Base-by-base conservation (phyloP, 2,329 filamentous ascomycete species). In the Monilinia fructigena region DNA sequence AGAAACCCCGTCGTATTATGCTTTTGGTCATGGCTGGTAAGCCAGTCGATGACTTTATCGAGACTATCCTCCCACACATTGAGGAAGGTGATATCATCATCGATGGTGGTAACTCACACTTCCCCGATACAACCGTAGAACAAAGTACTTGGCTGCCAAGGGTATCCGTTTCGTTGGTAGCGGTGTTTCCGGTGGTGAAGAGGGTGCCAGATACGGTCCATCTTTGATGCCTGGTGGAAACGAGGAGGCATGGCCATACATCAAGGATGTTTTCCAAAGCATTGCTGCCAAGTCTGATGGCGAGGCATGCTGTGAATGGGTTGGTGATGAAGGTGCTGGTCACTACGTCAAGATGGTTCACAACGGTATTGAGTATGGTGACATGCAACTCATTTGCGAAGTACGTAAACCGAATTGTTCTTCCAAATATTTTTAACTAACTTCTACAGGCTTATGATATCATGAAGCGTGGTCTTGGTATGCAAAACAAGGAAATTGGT, bases 341-440 rank as follows among this genome's bases (percentile, higher is more conserved):
- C 95, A 99, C 89, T 99, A 97, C 86, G 94, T 99, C 85, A 99
- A 99, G 91, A 99, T 99, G 95, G 95, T 99, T 71, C 95, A 99
- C 90, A 99, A 99, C 83, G 95, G 95, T 87, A 99, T 99, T 76
- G 95, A 99, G 85, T 99, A 99, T 80, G 95, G 95, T 88, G 95
- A 99, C 84, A 99, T 99, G 95, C 95, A 99, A 86, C 87, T 99
- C 77, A 99, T 99, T 80, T 96, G 90, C 82, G 95, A 99, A 89
- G 94, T 97, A 82, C 75, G 86, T 58, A 28, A 18, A 8, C 20
- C 42, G 11, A n/a, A 14, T 31, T 10, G 16, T 12, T n/a, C 10
- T 20, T 3, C 31, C 50, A 7, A 54, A 31, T 10, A 14, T 26
- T n/a, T 58, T 4, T 42, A 20, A 42, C 70, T 74, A 67, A 75